phyloP scores from a whole-genome alignment of 1,139 yeast genomes.

The Hansenula sp. region DNA sequence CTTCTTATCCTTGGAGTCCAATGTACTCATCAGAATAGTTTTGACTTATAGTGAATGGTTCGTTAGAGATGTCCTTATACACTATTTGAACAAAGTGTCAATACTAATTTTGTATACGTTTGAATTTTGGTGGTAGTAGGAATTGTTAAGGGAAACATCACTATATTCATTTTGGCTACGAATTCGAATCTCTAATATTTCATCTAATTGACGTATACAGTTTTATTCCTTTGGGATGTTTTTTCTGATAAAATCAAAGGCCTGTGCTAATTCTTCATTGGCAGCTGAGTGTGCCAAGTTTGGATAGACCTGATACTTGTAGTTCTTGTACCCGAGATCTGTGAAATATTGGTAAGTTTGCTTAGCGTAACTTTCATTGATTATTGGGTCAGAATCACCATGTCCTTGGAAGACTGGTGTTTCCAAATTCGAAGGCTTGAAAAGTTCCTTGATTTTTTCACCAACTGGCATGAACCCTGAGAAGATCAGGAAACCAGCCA shows the following conservation, averaged over 20 bases:
- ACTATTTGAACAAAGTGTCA: constrained; percentile 1
- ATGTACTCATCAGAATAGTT: neutral
- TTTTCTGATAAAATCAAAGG: constrained; percentile 10
- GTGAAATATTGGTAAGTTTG: constrained; percentile 44
- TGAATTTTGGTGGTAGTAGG: neutral
- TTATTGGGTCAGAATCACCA: constrained; percentile 73
- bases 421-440: constrained; percentile 38
- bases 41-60: neutral
- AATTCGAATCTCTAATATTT: no score
- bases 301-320: constrained; percentile 53
- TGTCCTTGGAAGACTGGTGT: constrained; percentile 91
- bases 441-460: constrained; percentile 33
- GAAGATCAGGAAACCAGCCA: constrained; percentile 76
- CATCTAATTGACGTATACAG: neutral
- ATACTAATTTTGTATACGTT: neutral
- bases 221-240: constrained; percentile 8
- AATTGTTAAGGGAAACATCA: no score
- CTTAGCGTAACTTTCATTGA: constrained; percentile 46
- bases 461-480: constrained; percentile 74
- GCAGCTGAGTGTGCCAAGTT: constrained; percentile 16
- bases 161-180: no score
- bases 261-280: constrained; percentile 15
- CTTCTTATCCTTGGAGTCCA: constrained; percentile 61
- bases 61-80: neutral
- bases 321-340: constrained; percentile 46